Evolutionary conservation across 2,329 filamentous ascomycete species (phyloP).

Genomic region (Aspergillus caelatus): DNA sequence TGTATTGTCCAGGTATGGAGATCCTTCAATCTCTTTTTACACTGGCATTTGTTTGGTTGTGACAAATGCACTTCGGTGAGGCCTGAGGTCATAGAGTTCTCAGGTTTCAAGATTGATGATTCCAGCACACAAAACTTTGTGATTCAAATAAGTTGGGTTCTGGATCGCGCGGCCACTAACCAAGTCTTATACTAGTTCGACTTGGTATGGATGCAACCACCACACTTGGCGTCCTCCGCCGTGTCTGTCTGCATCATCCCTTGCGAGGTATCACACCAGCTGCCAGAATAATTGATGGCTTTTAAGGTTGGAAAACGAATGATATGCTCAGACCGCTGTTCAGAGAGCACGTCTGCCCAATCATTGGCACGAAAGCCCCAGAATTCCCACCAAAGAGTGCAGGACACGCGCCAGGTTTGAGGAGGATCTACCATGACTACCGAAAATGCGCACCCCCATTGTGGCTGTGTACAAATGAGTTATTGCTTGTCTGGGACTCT

Average conservation of each 20-base stretch:
- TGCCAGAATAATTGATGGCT: neutral
- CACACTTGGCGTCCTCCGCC: neutral
- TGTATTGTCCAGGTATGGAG: no score
- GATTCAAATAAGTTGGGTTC: neutral
- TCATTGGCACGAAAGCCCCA: neutral
- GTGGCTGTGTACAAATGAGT: conserved; percentile 1
- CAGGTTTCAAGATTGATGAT: neutral
- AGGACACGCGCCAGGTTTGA: neutral
- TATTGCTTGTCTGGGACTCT: conserved; percentile 7
- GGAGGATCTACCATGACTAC: conserved; percentile 1
- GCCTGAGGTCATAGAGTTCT: neutral
- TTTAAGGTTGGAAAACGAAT: neutral
- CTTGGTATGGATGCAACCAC: neutral
- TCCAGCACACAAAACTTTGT: neutral
- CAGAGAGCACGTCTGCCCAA: neutral
- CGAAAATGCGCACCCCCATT: neutral
- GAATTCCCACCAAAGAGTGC: neutral
- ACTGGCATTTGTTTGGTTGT: neutral
- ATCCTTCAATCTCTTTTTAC: no score
- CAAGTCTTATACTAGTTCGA: neutral
- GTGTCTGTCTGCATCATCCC: neutral
- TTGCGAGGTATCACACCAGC: neutral
- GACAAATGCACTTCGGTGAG: neutral
- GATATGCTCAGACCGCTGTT: neutral
- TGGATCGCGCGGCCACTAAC: conserved; percentile 1